These are phyloP conservation scores for Cadophora malorum DNA, from an alignment of 2,329 filamentous ascomycete species.

Conservation along the genomic window DNA sequence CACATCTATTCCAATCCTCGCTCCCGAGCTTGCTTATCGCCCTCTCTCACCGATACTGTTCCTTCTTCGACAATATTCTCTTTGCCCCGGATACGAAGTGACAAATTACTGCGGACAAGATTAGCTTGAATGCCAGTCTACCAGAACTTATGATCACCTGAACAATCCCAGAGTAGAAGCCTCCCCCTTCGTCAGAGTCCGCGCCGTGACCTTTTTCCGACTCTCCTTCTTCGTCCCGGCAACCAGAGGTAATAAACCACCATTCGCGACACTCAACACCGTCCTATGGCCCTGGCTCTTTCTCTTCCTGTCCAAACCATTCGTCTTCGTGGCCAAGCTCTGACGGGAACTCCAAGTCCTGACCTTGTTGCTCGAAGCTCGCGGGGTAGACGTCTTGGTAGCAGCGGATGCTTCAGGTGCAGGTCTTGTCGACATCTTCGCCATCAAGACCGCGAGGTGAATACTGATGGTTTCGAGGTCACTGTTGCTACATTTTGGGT, in stretches of 20 bases:
- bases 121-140: not conserved
- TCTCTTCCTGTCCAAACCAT: not conserved
- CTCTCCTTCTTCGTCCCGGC: not conserved
- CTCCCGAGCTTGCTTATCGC: not conserved
- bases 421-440: not conserved
- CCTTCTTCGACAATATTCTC: not conserved
- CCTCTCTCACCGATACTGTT: not conserved
- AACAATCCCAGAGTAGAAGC: not conserved
- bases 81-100: not conserved
- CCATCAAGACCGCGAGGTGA: not conserved
- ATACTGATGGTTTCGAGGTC: not conserved
- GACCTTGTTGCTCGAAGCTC: not conserved
- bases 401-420: not conserved
- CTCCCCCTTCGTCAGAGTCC: not conserved
- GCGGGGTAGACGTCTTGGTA: not conserved
- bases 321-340: not conserved
- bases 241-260: not conserved
- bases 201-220: not conserved
- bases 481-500: not conserved
- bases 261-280: not conserved
- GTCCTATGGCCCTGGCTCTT: not conserved
- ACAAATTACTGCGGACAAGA: not conserved
- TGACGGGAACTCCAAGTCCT: not conserved
- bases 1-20: no score
- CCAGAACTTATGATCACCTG: not conserved